A percentile compares a stretch with the other conserved stretches of the same genome.
Conservation (phyloP, 1,139 yeast species). For the Taphrina confusa region DNA sequence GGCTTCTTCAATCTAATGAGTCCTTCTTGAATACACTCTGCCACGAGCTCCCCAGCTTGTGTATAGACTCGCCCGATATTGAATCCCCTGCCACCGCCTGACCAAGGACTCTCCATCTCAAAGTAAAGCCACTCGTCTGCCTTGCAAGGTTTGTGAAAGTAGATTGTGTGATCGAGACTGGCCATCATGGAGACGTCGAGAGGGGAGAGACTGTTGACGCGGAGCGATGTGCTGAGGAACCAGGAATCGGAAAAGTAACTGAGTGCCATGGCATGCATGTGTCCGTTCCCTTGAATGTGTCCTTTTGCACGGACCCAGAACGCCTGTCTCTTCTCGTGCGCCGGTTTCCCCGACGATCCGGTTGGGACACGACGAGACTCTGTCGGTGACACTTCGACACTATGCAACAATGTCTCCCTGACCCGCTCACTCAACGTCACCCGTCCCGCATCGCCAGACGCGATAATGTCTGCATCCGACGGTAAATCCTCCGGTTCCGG, state of each 20-base stretch:
- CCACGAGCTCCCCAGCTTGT: conserved; percentile 57
- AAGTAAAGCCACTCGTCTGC: conserved; percentile 59
- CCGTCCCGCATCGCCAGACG: conserved; percentile 8
- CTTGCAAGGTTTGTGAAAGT: conserved; percentile 61
- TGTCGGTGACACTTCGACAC: conserved; percentile 15
- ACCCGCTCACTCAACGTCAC: neutral
- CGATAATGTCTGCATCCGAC: conserved; percentile 25
- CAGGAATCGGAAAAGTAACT: conserved; percentile 66
- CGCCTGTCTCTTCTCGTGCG: conserved; percentile 46
- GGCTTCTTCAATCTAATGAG: conserved; percentile 22
- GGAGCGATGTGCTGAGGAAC: conserved; percentile 55
- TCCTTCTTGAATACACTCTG: conserved; percentile 67
- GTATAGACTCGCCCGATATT: conserved; percentile 62
- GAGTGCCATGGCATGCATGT: conserved; percentile 60
- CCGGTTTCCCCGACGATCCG: conserved; percentile 25
- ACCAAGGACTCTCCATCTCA: conserved; percentile 52
- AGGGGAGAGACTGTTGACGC: conserved; percentile 51
- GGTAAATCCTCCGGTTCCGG: conserved; percentile 39
- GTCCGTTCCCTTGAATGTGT: conserved; percentile 45
- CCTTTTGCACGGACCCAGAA: conserved; percentile 53
- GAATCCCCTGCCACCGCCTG: conserved; percentile 58
- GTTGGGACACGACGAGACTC: conserved; percentile 28
- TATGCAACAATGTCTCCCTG: neutral
- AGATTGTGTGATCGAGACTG: conserved; percentile 54
- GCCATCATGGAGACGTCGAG: conserved; percentile 55